These are phyloP conservation scores for Lachancea mirantina DNA, from an alignment of 805 yeast genomes.

Conservation along the genomic window DNA sequence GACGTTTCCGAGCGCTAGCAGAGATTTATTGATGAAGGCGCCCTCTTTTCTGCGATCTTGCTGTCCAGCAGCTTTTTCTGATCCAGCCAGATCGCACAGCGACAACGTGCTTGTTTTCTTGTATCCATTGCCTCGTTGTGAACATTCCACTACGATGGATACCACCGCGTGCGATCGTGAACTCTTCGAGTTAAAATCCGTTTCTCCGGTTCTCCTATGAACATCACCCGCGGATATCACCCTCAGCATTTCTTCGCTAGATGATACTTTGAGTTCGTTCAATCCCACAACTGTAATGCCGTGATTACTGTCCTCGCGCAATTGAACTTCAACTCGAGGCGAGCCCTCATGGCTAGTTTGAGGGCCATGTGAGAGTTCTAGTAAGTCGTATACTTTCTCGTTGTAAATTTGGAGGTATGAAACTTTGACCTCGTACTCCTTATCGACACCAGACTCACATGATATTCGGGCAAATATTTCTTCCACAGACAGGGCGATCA, in stretches of 20 bases:
- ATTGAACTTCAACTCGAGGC: slow-evolving; percentile 49
- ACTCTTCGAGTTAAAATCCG: slow-evolving; percentile 81
- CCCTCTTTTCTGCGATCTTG: slow-evolving; percentile 88
- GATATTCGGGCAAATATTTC: slow-evolving; percentile 40
- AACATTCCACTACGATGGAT: slow-evolving; percentile 50
- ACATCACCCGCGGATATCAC: slow-evolving; percentile 64
- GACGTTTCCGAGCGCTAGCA: slow-evolving; percentile 87
- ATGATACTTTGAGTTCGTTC: slow-evolving; percentile 48
- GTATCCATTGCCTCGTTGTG: slow-evolving; percentile 35
- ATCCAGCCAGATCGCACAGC: slow-evolving; percentile 92
- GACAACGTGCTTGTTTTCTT: slow-evolving; percentile 55
- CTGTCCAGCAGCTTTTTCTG: slow-evolving; percentile 69
- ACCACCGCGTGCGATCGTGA: slow-evolving; percentile 91
- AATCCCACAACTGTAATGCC: slow-evolving; percentile 77
- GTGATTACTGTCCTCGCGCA: slow-evolving; percentile 65
- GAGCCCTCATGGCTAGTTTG: slow-evolving; percentile 8
- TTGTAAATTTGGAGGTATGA: slow-evolving; percentile 84
- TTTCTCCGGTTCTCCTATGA: slow-evolving; percentile 73
- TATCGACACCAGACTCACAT: slow-evolving; percentile 17
- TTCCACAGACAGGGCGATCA: slow-evolving; percentile 60
- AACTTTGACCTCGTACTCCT: slow-evolving; percentile 43
- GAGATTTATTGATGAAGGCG: slow-evolving; percentile 82
- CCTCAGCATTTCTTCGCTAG: slow-evolving; percentile 53
- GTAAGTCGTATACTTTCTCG: slow-evolving; percentile 75
- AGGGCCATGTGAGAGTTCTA: slow-evolving; percentile 31